These are phyloP conservation scores for Thelonectria blattea DNA, from an alignment of 2,329 filamentous ascomycete genomes.

Conservation along the genomic window DNA sequence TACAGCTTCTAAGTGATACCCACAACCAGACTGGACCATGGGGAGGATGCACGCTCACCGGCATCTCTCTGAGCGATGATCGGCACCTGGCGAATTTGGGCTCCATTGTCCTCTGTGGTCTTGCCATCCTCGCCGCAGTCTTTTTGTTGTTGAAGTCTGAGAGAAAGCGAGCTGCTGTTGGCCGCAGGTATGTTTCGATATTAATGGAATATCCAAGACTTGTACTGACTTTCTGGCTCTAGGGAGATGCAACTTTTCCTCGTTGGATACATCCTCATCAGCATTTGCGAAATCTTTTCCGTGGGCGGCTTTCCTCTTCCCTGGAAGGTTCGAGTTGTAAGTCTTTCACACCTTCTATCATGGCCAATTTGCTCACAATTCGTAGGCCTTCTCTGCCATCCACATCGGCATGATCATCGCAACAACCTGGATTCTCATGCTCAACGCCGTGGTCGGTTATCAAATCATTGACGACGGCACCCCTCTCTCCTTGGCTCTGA, in stretches of 20 bases:
- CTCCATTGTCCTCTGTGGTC: slow-evolving; percentile 82
- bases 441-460: slow-evolving; percentile 92
- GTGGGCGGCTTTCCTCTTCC: slow-evolving; percentile 86
- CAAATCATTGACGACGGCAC: slow-evolving; percentile 95
- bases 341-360: slow-evolving; percentile 40
- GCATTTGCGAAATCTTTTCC: slow-evolving; percentile 96
- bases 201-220: not conserved
- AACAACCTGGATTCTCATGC: slow-evolving; percentile 86
- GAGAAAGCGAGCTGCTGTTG: slow-evolving; percentile 90
- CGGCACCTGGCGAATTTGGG: slow-evolving; percentile 83
- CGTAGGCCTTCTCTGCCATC: slow-evolving; percentile 82
- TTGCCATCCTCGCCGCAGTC: slow-evolving; percentile 73
- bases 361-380: slow-evolving; percentile 27
- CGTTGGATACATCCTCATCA: slow-evolving; percentile 81
- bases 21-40: slow-evolving; percentile 65
- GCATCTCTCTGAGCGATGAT: slow-evolving; percentile 72
- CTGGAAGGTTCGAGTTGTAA: slow-evolving; percentile 72
- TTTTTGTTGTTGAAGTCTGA: slow-evolving; percentile 83
- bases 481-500: slow-evolving; percentile 77
- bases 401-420: slow-evolving; percentile 90
- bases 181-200: slow-evolving; percentile 72
- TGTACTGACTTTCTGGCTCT: slow-evolving; percentile 11
- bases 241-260: slow-evolving; percentile 98
- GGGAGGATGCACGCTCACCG: slow-evolving; percentile 76
- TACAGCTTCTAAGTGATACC: slow-evolving; percentile 59